phyloP scores from a whole-genome alignment of 495 filamentous ascomycete species.

The Aspergillus conjunctus region DNA sequence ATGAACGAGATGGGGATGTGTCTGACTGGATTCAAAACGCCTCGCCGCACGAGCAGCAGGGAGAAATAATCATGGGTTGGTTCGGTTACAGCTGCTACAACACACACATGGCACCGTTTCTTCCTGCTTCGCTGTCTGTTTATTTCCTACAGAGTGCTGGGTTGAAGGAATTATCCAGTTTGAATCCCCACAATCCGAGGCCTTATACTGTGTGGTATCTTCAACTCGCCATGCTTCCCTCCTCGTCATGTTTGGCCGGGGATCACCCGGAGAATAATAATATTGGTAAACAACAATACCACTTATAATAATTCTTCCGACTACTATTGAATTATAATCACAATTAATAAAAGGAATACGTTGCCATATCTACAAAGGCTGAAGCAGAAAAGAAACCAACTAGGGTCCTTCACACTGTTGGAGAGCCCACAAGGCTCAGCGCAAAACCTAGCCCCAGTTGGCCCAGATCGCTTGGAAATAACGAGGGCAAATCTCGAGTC shows the following conservation, averaged over 20 bases:
- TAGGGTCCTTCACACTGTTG: no score
- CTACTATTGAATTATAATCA: neutral
- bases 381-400: no score
- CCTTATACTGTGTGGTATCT: neutral
- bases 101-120: slow-evolving; percentile 5
- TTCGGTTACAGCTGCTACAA: slow-evolving; percentile 21
- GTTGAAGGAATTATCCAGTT: neutral
- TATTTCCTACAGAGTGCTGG: neutral
- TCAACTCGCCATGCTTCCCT: neutral
- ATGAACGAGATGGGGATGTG: neutral
- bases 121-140: neutral
- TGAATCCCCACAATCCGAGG: neutral
- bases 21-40: slow-evolving; percentile 20
- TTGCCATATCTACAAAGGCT: neutral
- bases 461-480: no score
- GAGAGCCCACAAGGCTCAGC: no score
- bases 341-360: neutral
- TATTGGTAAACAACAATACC: neutral
- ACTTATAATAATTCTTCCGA: neutral
- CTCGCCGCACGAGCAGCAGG: slow-evolving; percentile 18
- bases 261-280: slow-evolving; percentile 7
- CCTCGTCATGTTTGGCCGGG: neutral
- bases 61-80: slow-evolving; percentile 3
- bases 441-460: no score
- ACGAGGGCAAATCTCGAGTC: neutral